These are phyloP conservation scores for Lecanicillium sp. DNA, from an alignment of 2,329 filamentous ascomycete species.

Conservation along the genomic window DNA sequence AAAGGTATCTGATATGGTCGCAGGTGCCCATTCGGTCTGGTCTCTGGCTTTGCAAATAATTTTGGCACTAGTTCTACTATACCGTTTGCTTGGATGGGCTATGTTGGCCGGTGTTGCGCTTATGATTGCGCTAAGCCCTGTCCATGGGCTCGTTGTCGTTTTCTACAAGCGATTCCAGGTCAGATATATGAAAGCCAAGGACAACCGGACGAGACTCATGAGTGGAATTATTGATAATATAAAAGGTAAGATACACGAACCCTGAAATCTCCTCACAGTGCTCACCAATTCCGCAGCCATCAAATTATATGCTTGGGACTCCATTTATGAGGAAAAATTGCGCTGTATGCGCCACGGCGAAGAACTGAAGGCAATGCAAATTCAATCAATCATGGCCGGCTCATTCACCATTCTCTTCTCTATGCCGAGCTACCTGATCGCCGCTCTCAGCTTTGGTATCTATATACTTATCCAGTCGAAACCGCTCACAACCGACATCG, in stretches of 20 bases:
- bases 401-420: constrained; percentile 94
- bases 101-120: constrained; percentile 85
- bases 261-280: constrained; percentile 8
- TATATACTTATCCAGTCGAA: constrained; percentile 72
- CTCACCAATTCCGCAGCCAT: constrained; percentile 37
- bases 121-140: constrained; percentile 88
- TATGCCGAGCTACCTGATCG: constrained; percentile 85
- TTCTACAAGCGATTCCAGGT: constrained; percentile 87
- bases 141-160: constrained; percentile 79
- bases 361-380: constrained; percentile 81
- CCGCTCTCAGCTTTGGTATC: constrained; percentile 82
- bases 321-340: constrained; percentile 86
- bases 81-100: constrained; percentile 78
- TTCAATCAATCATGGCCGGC: constrained; percentile 81
- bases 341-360: constrained; percentile 85
- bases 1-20: constrained; percentile 77
- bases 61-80: constrained; percentile 86
- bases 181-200: constrained; percentile 93
- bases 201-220: constrained; percentile 76
- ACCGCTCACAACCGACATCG: constrained; percentile 78
- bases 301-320: constrained; percentile 90
- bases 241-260: constrained; percentile 53
- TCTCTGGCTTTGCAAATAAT: constrained; percentile 87
- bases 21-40: constrained; percentile 86
- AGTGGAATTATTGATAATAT: constrained; percentile 94